phyloP scores from a whole-genome alignment of 257 asterid species.

The Ballota nigra region DNA sequence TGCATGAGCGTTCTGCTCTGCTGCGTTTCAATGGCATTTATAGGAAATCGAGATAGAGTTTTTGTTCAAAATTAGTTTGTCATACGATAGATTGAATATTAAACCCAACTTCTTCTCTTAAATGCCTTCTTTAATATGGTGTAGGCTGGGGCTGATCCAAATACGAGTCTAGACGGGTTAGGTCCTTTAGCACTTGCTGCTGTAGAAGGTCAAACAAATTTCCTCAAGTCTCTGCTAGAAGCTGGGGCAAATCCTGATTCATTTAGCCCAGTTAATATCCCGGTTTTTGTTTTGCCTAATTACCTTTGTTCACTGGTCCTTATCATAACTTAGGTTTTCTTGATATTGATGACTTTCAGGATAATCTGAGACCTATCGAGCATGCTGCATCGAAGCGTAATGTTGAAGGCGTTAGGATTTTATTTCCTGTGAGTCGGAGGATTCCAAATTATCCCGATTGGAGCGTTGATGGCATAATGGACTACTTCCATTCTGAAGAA shows the following conservation, averaged over 20 bases:
- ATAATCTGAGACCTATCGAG: constrained; percentile 12
- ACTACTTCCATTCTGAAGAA: constrained; percentile 8
- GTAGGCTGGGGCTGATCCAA: constrained; percentile 35
- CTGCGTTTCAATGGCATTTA: background rate
- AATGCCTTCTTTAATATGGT: background rate
- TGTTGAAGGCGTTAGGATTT: constrained; percentile 1
- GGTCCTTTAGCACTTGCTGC: constrained; percentile 27
- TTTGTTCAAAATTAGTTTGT: background rate
- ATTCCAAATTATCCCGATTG: constrained; percentile 24
- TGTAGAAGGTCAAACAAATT: background rate
- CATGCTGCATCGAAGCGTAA: constrained; percentile 13
- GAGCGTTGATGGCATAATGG: constrained; percentile 28
- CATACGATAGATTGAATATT: background rate
- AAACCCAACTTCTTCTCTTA: too few relatives aligned
- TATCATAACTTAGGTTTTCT: background rate
- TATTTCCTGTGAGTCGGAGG: constrained; percentile 29
- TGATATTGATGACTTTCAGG: constrained; percentile 12
- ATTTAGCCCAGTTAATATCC: background rate
- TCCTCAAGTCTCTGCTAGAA: constrained; percentile 13
- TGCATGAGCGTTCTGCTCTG: background rate
- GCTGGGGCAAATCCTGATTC: constrained; percentile 27
- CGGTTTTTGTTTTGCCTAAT: background rate
- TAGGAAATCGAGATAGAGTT: background rate
- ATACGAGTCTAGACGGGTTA: background rate
- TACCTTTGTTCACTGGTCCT: background rate